These are phyloP conservation scores for Hypoxylon subgilvum DNA, from an alignment of 495 filamentous ascomycete genomes.

Conservation along the genomic window DNA sequence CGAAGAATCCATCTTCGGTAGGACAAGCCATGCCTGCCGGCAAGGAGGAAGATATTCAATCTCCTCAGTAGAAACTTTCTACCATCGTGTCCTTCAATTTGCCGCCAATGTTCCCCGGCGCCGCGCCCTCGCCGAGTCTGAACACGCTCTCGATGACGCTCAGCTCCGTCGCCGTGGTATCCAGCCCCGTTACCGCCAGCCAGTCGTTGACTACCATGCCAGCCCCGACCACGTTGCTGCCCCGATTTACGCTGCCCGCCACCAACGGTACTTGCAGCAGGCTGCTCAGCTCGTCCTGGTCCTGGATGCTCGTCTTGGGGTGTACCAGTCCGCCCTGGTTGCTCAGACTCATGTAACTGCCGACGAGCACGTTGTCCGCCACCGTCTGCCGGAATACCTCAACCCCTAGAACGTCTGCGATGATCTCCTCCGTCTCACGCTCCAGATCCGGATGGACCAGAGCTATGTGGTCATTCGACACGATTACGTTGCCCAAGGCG, in stretches of 20 bases:
- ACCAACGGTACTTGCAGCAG: constrained; percentile 95
- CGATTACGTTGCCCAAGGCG: constrained; percentile 96
- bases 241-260: constrained; percentile 90
- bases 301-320: constrained; percentile 93
- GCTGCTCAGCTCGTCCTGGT: constrained; percentile 95
- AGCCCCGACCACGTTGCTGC: constrained; percentile 90
- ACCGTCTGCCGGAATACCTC: constrained; percentile 98
- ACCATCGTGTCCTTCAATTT: constrained; percentile 96
- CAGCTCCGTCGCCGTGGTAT: constrained; percentile 95
- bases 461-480: constrained; percentile 93
- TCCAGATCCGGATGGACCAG: constrained; percentile 96
- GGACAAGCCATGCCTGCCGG: not conserved
- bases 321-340: constrained; percentile 98
- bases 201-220: constrained; percentile 99
- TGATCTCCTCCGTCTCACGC: constrained; percentile 93
- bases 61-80: constrained; percentile 88
- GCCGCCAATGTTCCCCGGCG: constrained; percentile 73
- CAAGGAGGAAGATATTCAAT: not conserved
- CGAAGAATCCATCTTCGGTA: constrained; percentile 1
- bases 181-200: constrained; percentile 94
- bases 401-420: constrained; percentile 94
- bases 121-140: constrained; percentile 85
- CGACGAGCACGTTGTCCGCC: constrained; percentile 93
- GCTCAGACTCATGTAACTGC: constrained; percentile 92
- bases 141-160: constrained; percentile 97